Conservation (phyloP, 2,329 filamentous ascomycete species). For the Paecilomyces dactylethromorphus region DNA sequence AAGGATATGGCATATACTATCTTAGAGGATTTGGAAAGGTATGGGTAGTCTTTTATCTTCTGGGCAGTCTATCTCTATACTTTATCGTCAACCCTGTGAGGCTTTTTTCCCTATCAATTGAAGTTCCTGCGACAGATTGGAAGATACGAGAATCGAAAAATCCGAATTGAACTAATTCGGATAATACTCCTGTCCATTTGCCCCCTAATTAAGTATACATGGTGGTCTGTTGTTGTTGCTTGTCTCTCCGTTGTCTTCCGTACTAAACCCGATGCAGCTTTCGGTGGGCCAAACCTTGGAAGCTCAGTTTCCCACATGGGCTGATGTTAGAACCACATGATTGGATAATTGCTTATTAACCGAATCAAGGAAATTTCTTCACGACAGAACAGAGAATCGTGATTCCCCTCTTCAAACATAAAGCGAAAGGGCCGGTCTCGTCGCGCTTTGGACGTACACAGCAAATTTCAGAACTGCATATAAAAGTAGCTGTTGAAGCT, state of each 20-base stretch:
- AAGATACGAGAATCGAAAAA: background rate
- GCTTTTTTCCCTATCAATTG: background rate
- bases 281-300: background rate
- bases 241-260: too few relatives aligned
- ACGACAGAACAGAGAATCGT: background rate
- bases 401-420: background rate
- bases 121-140: background rate
- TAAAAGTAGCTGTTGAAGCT: background rate
- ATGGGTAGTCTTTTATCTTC: background rate
- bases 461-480: background rate
- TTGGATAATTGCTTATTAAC: background rate
- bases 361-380: background rate
- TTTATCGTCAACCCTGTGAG: background rate
- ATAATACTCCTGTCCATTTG: background rate
- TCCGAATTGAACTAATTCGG: background rate
- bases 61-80: background rate
- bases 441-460: background rate
- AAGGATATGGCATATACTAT: background rate
- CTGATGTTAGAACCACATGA: background rate
- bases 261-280: background rate
- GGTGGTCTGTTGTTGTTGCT: too few relatives aligned
- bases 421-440: background rate
- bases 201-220: too few relatives aligned
- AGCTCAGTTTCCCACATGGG: background rate
- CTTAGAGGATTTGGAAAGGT: background rate